Conservation (phyloP, 2,329 filamentous ascomycete genomes). For the Cladophialophora yegresii region DNA sequence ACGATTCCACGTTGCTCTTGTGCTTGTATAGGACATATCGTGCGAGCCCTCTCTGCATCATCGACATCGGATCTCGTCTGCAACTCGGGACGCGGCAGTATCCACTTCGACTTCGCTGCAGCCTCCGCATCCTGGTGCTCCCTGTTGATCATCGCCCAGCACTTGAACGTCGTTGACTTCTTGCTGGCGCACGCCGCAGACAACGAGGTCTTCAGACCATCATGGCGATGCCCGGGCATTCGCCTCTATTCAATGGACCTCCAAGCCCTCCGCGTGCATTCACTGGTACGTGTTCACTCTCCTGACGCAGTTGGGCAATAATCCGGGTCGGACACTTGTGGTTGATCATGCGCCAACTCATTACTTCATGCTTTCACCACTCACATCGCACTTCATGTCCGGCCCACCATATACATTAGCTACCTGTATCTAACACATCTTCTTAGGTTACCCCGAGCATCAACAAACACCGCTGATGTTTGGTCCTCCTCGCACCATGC, state of each 20-base stretch:
- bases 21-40: not conserved
- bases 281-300: constrained; percentile 28
- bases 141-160: constrained; percentile 25
- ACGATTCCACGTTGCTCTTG: not conserved
- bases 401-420: not conserved
- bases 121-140: constrained; percentile 26
- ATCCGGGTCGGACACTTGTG: not conserved
- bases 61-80: constrained; percentile 4
- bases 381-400: constrained; percentile 15
- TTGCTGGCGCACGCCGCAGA: constrained; percentile 7
- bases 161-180: constrained; percentile 7
- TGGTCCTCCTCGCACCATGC: constrained; percentile 30
- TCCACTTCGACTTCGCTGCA: constrained; percentile 23
- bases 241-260: constrained; percentile 32
- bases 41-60: not conserved
- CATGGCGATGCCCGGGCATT: constrained; percentile 37
- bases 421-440: constrained; percentile 14
- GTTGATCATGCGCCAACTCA: constrained; percentile 14
- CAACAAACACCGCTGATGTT: constrained; percentile 32
- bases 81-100: constrained; percentile 12
- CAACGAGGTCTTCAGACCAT: constrained; percentile 7
- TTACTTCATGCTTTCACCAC: constrained; percentile 1
- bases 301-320: not conserved
- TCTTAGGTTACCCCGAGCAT: constrained; percentile 32
- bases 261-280: constrained; percentile 33